Evolutionary conservation across 176 grass and related monocot genomes (phyloP).

Genomic region (Coix lacrymajobi): DNA sequence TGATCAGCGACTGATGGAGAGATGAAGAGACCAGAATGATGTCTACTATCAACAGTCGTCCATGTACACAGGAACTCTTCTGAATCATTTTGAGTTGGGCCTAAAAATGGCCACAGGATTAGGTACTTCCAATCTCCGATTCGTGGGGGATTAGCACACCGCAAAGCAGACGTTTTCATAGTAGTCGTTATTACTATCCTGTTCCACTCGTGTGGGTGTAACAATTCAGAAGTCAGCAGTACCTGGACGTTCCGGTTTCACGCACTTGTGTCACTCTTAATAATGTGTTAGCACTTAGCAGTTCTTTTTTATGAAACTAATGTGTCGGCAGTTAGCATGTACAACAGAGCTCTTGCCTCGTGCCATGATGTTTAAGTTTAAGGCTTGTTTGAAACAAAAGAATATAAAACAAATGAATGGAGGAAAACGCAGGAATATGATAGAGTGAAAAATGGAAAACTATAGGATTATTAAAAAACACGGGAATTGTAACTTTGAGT

Average conservation of each 20-base stretch:
- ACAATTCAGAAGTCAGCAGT: background rate
- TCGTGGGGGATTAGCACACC: background rate
- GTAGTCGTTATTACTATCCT: background rate
- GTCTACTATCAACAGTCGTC: background rate
- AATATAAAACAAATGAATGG: too few relatives aligned
- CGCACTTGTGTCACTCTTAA: too few relatives aligned
- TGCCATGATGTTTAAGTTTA: too few relatives aligned
- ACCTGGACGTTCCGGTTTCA: too few relatives aligned
- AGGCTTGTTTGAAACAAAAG: too few relatives aligned
- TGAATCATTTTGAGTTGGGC: background rate
- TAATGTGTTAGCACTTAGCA: background rate
- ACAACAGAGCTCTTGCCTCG: background rate
- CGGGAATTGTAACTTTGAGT: too few relatives aligned
- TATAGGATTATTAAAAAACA: too few relatives aligned
- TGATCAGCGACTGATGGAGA: background rate
- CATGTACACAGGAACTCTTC: background rate
- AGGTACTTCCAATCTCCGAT: background rate
- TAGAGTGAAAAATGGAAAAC: too few relatives aligned
- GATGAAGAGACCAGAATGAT: background rate
- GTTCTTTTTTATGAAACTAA: too few relatives aligned
- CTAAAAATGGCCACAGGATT: background rate
- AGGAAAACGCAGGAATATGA: too few relatives aligned
- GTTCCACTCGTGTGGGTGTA: background rate
- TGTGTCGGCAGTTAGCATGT: background rate
- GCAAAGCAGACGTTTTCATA: background rate